A percentile compares a stretch with the other conserved stretches of the same genome.
Conservation (phyloP, 1,284 basidiomycete genomes). For the Kalmanozyma brasiliensis region DNA sequence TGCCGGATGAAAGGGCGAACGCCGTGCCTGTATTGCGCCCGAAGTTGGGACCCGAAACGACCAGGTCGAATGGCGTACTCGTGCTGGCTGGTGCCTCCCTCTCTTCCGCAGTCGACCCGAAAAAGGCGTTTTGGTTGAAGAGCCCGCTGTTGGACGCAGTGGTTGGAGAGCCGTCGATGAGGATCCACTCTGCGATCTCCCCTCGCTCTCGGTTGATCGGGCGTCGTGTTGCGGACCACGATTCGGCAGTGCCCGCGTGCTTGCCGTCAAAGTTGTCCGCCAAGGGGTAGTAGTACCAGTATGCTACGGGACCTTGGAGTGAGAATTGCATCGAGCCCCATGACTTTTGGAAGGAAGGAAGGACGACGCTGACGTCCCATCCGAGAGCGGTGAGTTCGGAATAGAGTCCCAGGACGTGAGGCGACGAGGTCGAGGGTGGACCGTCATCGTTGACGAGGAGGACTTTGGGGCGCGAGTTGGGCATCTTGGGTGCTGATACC, state of each 20-base stretch:
- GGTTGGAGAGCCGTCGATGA: constrained; percentile 64
- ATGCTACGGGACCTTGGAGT: constrained; percentile 44
- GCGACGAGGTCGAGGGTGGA: constrained; percentile 58
- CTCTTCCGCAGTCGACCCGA: constrained; percentile 22
- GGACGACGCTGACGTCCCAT: constrained; percentile 63
- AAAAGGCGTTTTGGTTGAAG: constrained; percentile 54
- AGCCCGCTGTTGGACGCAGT: constrained; percentile 64
- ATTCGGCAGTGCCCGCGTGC: constrained; percentile 39
- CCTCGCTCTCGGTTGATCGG: constrained; percentile 49
- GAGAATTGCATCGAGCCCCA: constrained; percentile 65
- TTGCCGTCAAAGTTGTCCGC: constrained; percentile 51
- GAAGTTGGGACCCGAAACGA: constrained; percentile 66
- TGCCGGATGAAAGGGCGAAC: constrained; percentile 65
- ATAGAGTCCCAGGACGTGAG: constrained; percentile 63
- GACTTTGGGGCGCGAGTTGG: constrained; percentile 30
- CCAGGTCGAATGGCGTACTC: constrained; percentile 54
- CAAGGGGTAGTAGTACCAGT: constrained; percentile 67
- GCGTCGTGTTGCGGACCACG: constrained; percentile 59
- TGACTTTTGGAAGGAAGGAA: constrained; percentile 60
- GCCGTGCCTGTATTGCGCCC: constrained; percentile 66
- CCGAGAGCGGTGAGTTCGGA: constrained; percentile 48
- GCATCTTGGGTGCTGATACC: constrained; percentile 1
- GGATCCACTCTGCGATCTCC: constrained; percentile 64
- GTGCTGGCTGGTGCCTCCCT: constrained; percentile 21
- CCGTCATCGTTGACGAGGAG: constrained; percentile 67